Evolutionary conservation across 139 green algal genomes (phyloP).

Genomic region (Marvania coccoides): DNA sequence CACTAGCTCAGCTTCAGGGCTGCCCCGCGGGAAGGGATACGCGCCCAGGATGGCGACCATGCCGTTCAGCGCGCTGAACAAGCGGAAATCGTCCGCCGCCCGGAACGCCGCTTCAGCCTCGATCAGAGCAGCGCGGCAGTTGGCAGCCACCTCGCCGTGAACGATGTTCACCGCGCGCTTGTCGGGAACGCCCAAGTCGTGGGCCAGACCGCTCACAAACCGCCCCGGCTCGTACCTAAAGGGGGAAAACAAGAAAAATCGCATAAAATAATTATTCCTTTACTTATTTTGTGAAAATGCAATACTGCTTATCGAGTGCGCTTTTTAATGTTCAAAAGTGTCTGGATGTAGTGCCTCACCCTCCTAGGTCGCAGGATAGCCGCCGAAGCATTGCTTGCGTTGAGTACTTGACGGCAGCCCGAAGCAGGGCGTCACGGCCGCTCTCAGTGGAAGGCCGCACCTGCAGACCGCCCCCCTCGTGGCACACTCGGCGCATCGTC

Average conservation of each 20-base stretch:
- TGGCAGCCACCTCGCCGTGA: conserved; percentile 21
- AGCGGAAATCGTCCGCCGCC: not conserved
- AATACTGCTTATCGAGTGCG: too few species aligned
- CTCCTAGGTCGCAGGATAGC: not conserved
- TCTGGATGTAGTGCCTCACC: too few species aligned
- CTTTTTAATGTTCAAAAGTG: too few species aligned
- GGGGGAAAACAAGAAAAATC: too few species aligned
- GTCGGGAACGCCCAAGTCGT: conserved; percentile 27
- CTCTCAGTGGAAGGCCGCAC: conserved; percentile 24
- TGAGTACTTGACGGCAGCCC: conserved; percentile 21
- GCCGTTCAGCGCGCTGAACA: conserved; percentile 7
- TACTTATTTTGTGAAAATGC: too few species aligned
- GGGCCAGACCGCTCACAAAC: conserved; percentile 30
- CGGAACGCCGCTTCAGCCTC: conserved; percentile 25
- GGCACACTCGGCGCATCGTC: conserved; percentile 23
- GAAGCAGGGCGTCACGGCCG: conserved; percentile 37
- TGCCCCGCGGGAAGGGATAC: conserved; percentile 22
- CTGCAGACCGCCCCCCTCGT: conserved; percentile 11
- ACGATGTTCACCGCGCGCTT: conserved; percentile 18
- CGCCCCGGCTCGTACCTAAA: not conserved
- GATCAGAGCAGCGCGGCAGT: conserved; percentile 14
- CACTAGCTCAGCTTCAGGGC: conserved; percentile 33
- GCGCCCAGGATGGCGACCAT: conserved; percentile 11
- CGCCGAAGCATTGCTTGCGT: not conserved
- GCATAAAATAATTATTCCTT: too few species aligned